Conservation (phyloP, 2,329 filamentous ascomycete species). For the Colletotrichum brevisporum region DNA sequence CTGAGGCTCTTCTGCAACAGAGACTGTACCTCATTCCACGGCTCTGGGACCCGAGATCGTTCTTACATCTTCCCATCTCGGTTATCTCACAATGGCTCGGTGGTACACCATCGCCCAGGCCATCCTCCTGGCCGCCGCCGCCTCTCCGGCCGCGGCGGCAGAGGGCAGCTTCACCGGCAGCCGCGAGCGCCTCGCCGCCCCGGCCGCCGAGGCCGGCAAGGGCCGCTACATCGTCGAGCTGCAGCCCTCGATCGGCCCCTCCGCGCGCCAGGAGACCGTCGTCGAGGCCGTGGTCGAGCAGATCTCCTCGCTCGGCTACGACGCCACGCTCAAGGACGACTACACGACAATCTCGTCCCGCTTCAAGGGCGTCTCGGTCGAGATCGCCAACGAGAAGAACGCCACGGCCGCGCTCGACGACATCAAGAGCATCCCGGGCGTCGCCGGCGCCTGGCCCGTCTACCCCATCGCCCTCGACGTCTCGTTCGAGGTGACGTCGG, state of each 20-base stretch:
- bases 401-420: conserved; percentile 30
- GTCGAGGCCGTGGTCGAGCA: conserved; percentile 24
- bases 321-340: conserved; percentile 34
- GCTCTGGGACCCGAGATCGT: neutral
- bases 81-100: neutral
- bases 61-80: neutral
- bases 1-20: neutral
- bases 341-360: conserved; percentile 30
- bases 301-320: conserved; percentile 33
- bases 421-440: conserved; percentile 34
- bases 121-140: conserved; percentile 6
- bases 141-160: neutral
- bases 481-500: conserved; percentile 29
- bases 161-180: conserved; percentile 24
- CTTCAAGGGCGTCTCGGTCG: conserved; percentile 35
- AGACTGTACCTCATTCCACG: neutral
- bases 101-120: conserved; percentile 14
- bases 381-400: conserved; percentile 29
- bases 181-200: conserved; percentile 14
- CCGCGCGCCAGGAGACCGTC: conserved; percentile 23
- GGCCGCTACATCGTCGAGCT: conserved; percentile 38
- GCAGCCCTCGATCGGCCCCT: conserved; percentile 1
- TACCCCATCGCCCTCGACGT: conserved; percentile 41
- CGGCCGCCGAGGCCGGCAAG: conserved; percentile 1
- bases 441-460: conserved; percentile 29